Conservation (phyloP, 2,329 filamentous ascomycete genomes). For the Colletotrichum horii region DNA sequence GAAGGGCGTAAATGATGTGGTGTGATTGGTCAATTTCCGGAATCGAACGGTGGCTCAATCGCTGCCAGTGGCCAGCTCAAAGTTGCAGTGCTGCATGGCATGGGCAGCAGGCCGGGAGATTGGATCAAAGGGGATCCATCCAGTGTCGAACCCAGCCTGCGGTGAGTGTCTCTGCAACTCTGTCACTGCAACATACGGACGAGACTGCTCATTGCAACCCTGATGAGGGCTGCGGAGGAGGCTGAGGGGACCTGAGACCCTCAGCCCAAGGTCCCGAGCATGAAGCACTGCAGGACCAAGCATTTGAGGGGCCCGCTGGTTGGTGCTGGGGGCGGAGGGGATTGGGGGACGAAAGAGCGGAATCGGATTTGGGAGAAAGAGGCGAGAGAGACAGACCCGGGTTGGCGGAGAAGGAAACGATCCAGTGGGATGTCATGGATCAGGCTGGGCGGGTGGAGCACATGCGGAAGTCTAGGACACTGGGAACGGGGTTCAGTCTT, state of each 20-base stretch:
- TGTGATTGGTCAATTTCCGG: conserved; percentile 16
- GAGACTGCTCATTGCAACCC: neutral
- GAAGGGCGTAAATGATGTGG: neutral
- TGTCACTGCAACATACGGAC: neutral
- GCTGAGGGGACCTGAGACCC: neutral
- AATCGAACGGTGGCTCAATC: neutral
- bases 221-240: conserved; percentile 1
- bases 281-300: neutral
- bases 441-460: neutral
- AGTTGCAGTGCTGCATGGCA: neutral
- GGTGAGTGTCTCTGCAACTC: neutral
- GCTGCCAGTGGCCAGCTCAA: neutral
- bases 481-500: neutral
- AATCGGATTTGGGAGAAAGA: neutral
- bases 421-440: conserved; percentile 1
- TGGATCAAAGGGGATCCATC: neutral
- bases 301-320: neutral
- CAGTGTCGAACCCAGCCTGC: neutral
- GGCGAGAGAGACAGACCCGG: neutral
- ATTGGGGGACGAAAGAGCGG: neutral
- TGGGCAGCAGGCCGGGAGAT: neutral
- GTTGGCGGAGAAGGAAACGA: conserved; percentile 12
- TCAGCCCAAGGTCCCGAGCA: neutral
- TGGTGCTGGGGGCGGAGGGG: neutral
- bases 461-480: neutral